A percentile compares a stretch with the other conserved stretches of the same genome.
Conservation (phyloP, 1,284 basidiomycete species). For the Leccinum subrobustum region DNA sequence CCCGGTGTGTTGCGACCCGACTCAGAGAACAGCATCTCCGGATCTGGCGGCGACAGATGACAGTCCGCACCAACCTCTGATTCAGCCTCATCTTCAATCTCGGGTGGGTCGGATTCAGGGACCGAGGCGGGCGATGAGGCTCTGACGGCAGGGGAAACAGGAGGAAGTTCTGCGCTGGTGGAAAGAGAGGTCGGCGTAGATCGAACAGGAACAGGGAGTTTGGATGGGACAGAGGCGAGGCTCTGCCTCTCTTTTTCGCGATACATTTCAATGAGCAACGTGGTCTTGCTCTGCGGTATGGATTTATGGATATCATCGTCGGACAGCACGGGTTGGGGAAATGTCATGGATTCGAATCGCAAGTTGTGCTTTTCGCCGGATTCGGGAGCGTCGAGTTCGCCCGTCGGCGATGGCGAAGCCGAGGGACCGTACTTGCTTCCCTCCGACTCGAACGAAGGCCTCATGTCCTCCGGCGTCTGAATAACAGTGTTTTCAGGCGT, state of each 20-base stretch:
- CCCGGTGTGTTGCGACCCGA: slow-evolving; percentile 60
- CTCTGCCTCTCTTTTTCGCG: slow-evolving; percentile 61
- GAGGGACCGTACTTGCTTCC: slow-evolving; percentile 35
- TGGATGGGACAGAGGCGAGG: slow-evolving; percentile 29
- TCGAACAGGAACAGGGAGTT: slow-evolving; percentile 34
- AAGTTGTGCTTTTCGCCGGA: slow-evolving; percentile 33
- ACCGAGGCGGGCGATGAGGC: slow-evolving; percentile 18
- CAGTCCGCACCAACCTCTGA: slow-evolving; percentile 17
- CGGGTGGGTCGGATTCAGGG: slow-evolving; percentile 17
- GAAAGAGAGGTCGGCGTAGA: slow-evolving; percentile 13
- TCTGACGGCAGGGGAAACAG: background rate
- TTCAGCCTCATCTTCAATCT: slow-evolving; percentile 19
- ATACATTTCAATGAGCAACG: slow-evolving; percentile 79
- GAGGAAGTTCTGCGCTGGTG: slow-evolving; percentile 9
- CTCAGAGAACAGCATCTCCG: slow-evolving; percentile 40
- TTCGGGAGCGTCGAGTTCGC: slow-evolving; percentile 34
- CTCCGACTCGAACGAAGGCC: slow-evolving; percentile 33
- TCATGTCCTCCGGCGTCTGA: slow-evolving; percentile 26
- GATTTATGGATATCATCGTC: slow-evolving; percentile 27
- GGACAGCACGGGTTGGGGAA: slow-evolving; percentile 24
- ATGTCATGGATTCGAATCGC: slow-evolving; percentile 31
- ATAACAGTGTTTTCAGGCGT: slow-evolving; percentile 22
- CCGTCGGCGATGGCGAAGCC: slow-evolving; percentile 27
- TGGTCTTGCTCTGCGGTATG: slow-evolving; percentile 54
- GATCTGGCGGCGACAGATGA: slow-evolving; percentile 29